These are phyloP conservation scores for Eimeria sp. DNA, from an alignment of 169 alveolate genomes.

Conservation along the genomic window DNA sequence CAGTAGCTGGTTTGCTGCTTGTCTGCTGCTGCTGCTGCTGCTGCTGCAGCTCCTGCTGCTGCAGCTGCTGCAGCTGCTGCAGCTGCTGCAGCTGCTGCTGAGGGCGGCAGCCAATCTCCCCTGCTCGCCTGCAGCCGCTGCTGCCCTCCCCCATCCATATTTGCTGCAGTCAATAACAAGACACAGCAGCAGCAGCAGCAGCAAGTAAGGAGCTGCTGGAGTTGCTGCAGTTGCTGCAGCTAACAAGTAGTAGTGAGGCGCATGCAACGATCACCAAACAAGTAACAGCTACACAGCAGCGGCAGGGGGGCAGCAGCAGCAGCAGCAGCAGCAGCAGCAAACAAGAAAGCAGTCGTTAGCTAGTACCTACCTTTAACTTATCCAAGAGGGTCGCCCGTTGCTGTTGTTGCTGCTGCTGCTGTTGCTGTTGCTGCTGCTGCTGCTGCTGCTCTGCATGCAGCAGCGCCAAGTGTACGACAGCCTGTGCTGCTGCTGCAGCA, in stretches of 20 bases:
- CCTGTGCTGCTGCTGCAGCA: conserved; percentile 57
- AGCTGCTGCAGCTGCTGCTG: conserved; percentile 57
- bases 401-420: conserved; percentile 1
- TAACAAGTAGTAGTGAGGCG: neutral
- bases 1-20: neutral
- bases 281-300: neutral
- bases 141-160: neutral
- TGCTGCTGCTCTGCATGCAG: conserved; percentile 64
- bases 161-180: conserved; percentile 39
- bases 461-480: conserved; percentile 52
- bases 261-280: neutral
- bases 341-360: neutral
- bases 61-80: too few species aligned
- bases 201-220: neutral
- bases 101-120: conserved; percentile 22
- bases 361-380: neutral
- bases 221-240: neutral
- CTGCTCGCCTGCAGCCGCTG: neutral
- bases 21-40: conserved; percentile 7
- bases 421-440: conserved; percentile 58
- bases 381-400: neutral
- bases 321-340: conserved; percentile 13
- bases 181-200: neutral
- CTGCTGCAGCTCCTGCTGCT: neutral
- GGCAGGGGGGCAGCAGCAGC: neutral